Evolutionary conservation across 306 rosid species (phyloP).

Genomic region (Vigna reflexopilosa): DNA sequence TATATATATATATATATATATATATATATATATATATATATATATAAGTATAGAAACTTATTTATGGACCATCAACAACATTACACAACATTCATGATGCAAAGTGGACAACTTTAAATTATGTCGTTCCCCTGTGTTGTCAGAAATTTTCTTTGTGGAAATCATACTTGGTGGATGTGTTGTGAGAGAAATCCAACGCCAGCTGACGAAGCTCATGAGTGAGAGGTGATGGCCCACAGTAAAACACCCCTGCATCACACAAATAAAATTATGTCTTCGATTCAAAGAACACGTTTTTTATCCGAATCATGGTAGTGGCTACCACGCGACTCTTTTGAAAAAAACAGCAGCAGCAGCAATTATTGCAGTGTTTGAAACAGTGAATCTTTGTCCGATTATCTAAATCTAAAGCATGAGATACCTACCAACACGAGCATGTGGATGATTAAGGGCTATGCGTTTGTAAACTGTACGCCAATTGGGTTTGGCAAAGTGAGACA

Average conservation of each 20-base stretch:
- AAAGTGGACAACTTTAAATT: conserved; percentile 17
- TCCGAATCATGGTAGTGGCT: not conserved
- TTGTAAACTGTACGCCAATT: conserved; percentile 70
- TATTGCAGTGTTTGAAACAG: conserved; percentile 33
- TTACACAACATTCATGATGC: not conserved
- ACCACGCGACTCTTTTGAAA: not conserved
- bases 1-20: too few relatives aligned
- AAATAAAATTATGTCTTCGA: too few relatives aligned
- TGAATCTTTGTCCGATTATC: too few relatives aligned
- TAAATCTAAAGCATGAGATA: not conserved
- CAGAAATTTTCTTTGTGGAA: conserved; percentile 71
- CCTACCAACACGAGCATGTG: conserved; percentile 68
- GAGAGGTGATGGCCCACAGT: conserved; percentile 60
- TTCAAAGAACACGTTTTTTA: conserved; percentile 17
- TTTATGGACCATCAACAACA: conserved; percentile 23
- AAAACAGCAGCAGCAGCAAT: not conserved
- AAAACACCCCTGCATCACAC: conserved; percentile 70
- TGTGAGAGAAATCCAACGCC: conserved; percentile 65
- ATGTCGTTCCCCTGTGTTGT: conserved; percentile 13
- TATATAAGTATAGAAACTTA: not conserved
- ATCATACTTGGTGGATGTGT: conserved; percentile 60
- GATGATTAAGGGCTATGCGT: conserved; percentile 66
- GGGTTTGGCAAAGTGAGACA: conserved; percentile 80
- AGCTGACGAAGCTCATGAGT: conserved; percentile 55
- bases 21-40: too few relatives aligned